Evolutionary conservation across 176 grass and related monocot species (phyloP).

Genomic region (Oryza meridionalis): DNA sequence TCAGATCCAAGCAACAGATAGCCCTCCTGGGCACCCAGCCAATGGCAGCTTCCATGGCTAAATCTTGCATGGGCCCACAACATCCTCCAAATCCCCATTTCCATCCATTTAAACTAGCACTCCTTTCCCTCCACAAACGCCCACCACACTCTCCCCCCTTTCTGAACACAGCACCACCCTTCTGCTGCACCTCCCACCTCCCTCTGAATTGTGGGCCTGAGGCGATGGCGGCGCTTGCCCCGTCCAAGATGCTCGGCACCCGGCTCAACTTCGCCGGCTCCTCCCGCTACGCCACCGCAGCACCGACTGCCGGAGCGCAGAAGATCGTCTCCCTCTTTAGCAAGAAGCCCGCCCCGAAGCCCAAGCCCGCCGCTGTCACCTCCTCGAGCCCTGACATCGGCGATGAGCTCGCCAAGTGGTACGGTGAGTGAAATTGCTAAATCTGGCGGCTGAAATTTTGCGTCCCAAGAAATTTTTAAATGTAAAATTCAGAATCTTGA

Average conservation of each 20-base stretch:
- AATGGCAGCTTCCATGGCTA: conserved; percentile 60
- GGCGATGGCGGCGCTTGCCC: conserved; percentile 56
- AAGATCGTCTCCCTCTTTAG: conserved; percentile 82
- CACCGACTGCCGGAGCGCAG: conserved; percentile 28
- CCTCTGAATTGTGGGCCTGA: conserved; percentile 19
- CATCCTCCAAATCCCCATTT: conserved; percentile 53
- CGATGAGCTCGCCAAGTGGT: conserved; percentile 98
- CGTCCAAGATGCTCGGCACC: conserved; percentile 71
- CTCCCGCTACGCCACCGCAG: conserved; percentile 33
- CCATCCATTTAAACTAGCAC: conserved; percentile 74
- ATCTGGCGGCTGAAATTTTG: background rate
- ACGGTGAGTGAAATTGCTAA: conserved; percentile 56
- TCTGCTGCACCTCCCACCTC: conserved; percentile 14
- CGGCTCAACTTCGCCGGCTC: conserved; percentile 47
- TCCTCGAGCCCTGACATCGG: conserved; percentile 46
- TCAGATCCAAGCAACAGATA: conserved; percentile 67
- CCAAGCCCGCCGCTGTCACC: conserved; percentile 40
- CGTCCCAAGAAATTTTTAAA: background rate
- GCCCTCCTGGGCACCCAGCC: conserved; percentile 34
- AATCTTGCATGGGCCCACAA: conserved; percentile 66
- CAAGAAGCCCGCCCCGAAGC: conserved; percentile 64
- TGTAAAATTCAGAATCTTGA: background rate
- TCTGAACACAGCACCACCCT: background rate
- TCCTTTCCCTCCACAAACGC: conserved; percentile 41
- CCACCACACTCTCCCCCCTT: conserved; percentile 31